Evolutionary conservation across 2,329 filamentous ascomycete species (phyloP).

Genomic region (Pezicula carpinea): DNA sequence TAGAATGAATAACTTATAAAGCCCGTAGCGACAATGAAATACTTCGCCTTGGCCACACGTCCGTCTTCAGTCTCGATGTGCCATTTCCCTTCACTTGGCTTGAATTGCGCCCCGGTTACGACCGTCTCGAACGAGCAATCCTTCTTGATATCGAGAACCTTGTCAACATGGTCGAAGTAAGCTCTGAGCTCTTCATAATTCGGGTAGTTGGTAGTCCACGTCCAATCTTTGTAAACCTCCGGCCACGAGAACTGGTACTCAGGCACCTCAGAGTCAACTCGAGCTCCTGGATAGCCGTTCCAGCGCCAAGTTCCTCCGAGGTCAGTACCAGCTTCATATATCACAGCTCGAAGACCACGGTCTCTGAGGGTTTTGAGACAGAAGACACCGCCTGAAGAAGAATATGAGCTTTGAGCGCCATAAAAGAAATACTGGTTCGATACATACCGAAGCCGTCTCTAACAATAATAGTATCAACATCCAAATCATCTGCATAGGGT

Average conservation of each 20-base stretch:
- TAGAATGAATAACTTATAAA: no score
- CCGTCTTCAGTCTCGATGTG: slow-evolving; percentile 11
- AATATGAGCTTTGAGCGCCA: not conserved
- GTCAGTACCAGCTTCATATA: slow-evolving; percentile 49
- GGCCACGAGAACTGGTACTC: slow-evolving; percentile 35
- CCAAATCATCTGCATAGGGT: slow-evolving; percentile 37
- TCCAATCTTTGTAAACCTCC: slow-evolving; percentile 50
- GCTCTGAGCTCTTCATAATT: slow-evolving; percentile 44
- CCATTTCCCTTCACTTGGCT: slow-evolving; percentile 8
- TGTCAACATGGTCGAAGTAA: slow-evolving; percentile 58
- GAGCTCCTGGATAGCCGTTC: slow-evolving; percentile 21
- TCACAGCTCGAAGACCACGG: slow-evolving; percentile 40
- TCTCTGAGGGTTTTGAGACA: slow-evolving; percentile 38
- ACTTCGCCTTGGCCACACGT: slow-evolving; percentile 6
- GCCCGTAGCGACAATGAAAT: slow-evolving; percentile 16
- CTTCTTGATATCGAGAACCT: slow-evolving; percentile 49
- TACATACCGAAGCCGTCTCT: slow-evolving; percentile 25
- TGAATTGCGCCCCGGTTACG: slow-evolving; percentile 9
- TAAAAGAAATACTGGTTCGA: slow-evolving; percentile 10
- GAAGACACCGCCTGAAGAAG: slow-evolving; percentile 31
- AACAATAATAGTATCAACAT: slow-evolving; percentile 31
- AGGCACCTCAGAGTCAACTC: slow-evolving; percentile 16
- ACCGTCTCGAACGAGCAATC: slow-evolving; percentile 11
- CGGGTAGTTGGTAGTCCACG: slow-evolving; percentile 49
- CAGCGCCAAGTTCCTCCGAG: slow-evolving; percentile 47